A percentile compares a stretch with the other conserved stretches of the same genome.
Evolutionary conservation across 2,329 filamentous ascomycete species (phyloP).

Genomic region (Neonectria ditissima): DNA sequence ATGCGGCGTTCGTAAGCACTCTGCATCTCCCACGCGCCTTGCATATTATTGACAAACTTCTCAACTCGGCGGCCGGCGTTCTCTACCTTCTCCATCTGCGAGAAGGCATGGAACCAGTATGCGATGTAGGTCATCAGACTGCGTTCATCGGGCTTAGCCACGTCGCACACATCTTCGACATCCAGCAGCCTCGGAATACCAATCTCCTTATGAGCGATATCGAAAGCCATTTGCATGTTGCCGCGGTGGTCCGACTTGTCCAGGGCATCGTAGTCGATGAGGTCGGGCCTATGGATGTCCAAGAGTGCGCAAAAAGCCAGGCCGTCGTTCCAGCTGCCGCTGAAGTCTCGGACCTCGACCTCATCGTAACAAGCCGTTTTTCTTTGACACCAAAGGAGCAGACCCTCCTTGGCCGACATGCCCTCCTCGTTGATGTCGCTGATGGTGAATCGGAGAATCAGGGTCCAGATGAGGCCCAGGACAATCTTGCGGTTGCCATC

Average conservation of each 20-base stretch:
- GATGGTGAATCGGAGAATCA: slow-evolving; percentile 98
- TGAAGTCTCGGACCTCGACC: slow-evolving; percentile 95
- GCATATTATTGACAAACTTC: slow-evolving; percentile 99
- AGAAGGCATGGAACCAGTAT: slow-evolving; percentile 99
- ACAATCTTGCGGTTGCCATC: slow-evolving; percentile 99
- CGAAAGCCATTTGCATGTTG: slow-evolving; percentile 98
- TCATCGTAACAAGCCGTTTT: slow-evolving; percentile 99
- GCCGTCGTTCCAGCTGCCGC: slow-evolving; percentile 95
- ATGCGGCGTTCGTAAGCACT: slow-evolving; percentile 94
- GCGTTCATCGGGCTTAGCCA: slow-evolving; percentile 93
- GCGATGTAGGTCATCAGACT: slow-evolving; percentile 99
- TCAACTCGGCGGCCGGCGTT: slow-evolving; percentile 96
- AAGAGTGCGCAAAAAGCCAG: slow-evolving; percentile 95
- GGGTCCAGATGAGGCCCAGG: slow-evolving; percentile 95
- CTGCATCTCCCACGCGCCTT: slow-evolving; percentile 99
- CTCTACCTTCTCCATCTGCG: slow-evolving; percentile 98
- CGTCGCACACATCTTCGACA: slow-evolving; percentile 97
- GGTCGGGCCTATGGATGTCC: slow-evolving; percentile 95
- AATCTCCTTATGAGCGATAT: slow-evolving; percentile 95
- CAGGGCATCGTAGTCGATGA: slow-evolving; percentile 95
- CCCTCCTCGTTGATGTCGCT: slow-evolving; percentile 99
- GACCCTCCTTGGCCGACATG: slow-evolving; percentile 95
- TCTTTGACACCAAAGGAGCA: slow-evolving; percentile 96
- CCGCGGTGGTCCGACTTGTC: slow-evolving; percentile 95
- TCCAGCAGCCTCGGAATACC: slow-evolving; percentile 96